Base-by-base conservation (phyloP, 352 stramenopile species). In the Globisporangium acanthophoron region DNA sequence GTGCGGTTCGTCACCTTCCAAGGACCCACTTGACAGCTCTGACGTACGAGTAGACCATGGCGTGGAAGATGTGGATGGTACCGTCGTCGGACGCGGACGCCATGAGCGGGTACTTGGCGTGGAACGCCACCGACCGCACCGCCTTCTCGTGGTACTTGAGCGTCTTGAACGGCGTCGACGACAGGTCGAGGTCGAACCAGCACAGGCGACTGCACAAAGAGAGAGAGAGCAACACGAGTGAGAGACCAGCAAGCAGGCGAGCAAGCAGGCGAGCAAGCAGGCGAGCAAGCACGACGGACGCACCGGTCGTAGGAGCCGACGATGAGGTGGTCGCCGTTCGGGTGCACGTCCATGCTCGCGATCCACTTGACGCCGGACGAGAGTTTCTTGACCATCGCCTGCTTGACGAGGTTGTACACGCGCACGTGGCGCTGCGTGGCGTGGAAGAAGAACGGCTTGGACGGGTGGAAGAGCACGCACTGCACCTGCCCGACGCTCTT, bases 121-220 rank as follows among this genome's bases (percentile, higher is more conserved):
- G 95, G 69, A 96, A 99, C 33, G 84, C 80, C 13, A 98, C 96
- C 12, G 84, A 87, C 40, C 97, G 88, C 37, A 99, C 83, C 8
- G 96, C 97, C 66, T 98, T 97, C 66, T 98, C 92, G 75, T 99
- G 96, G 74, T 99, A 99, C 67, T 98, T 98, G 60, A 99, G 83
- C 43, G 96, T 99, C 77, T 99, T 99, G 87, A 97, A 99, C 44
- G 98, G 97, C 59, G 88, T 98, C 46, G 88, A 96, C 15, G 90
- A 96, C 37, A 99, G 71, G 70, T 99, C 98, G 46, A 99, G 73
- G 72, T 99, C 98, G 77, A 99, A 99, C 98, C 98, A 99, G 56
- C 96, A 97, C 60, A 99, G 78, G 21, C 97, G 83, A 48, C 73
- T 80, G 50, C 15, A 50, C 3, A 43, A 35, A 50, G 15, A 52